These are phyloP conservation scores for Cicer yamashitae DNA, from an alignment of 306 rosid species.

Conservation along the genomic window DNA sequence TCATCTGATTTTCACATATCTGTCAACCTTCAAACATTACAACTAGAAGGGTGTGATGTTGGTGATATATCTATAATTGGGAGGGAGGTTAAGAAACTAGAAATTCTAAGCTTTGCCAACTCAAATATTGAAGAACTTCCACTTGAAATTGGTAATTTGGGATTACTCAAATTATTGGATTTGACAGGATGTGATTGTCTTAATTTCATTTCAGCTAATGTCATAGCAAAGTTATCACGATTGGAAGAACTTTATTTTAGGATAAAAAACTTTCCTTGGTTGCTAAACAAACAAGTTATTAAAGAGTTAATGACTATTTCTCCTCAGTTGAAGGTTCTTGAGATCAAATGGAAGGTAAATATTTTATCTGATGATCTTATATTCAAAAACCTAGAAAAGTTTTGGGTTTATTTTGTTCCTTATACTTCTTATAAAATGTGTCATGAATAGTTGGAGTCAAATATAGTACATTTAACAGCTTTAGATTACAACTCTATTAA, in stretches of 20 bases:
- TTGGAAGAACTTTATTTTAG: conserved; percentile 48
- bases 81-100: conserved; percentile 19
- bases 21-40: conserved; percentile 7
- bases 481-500: not conserved
- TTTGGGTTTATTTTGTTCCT: conserved; percentile 39
- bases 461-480: not conserved
- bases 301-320: not conserved
- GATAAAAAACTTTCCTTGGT: conserved; percentile 26
- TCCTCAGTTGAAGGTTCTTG: not conserved
- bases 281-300: not conserved
- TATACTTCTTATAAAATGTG: not conserved
- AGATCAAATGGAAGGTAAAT: not conserved
- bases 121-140: conserved; percentile 42
- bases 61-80: conserved; percentile 40
- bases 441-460: conserved; percentile 11
- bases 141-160: conserved; percentile 39
- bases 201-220: conserved; percentile 27
- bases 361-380: not conserved
- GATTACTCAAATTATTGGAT: conserved; percentile 32
- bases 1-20: conserved; percentile 1
- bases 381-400: conserved; percentile 15
- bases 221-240: conserved; percentile 23
- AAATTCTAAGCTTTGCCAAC: conserved; percentile 43
- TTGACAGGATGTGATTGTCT: conserved; percentile 41
- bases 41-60: conserved; percentile 38